A percentile compares a stretch with the other conserved stretches of the same genome.
These are phyloP conservation scores for carrot (Daucus carota) DNA, from an alignment of 129 eudicot genomes.

Conservation along the genomic window DH1_v3.0 NC_030384.2:46331501-46332000, in stretches of 20 bases:
- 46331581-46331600: background rate
- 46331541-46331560: too few species aligned
- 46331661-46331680: background rate
- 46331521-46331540: too few species aligned
- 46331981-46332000: constrained; percentile 7
- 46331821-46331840: background rate
- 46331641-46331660: background rate
- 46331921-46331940: background rate
- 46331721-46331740: background rate
- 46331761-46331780: background rate
- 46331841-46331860: background rate
- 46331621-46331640: background rate
- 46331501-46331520: too few species aligned
- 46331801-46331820: background rate
- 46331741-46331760: too few species aligned
- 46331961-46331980: background rate
- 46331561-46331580: background rate
- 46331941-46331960: background rate
- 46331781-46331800: background rate
- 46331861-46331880: background rate
- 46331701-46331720: background rate
- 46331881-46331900: background rate
- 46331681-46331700: background rate
- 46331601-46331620: background rate
- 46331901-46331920: background rate